Evolutionary conservation across 202 grass and related monocot species (phyloP).

Genomic region (Eragrostis tef): DNA sequence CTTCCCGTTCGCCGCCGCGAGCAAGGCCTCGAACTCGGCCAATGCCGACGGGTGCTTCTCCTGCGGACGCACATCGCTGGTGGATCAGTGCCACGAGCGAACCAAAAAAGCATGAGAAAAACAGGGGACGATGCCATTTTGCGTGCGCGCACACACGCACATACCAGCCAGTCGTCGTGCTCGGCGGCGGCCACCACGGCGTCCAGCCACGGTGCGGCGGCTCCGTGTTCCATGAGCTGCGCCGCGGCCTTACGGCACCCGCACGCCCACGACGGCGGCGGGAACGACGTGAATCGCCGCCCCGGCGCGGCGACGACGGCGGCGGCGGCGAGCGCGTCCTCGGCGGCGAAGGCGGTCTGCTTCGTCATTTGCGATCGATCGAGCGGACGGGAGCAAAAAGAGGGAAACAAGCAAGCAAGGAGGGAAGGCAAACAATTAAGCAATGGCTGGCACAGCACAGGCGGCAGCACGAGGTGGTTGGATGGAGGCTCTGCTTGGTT

Average conservation of each 20-base stretch:
- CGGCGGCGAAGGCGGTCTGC: conserved; percentile 22
- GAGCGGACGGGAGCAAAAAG: background rate
- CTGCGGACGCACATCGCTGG: background rate
- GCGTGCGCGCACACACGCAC: background rate
- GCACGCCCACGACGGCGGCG: conserved; percentile 2
- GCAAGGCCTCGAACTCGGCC: conserved; percentile 51
- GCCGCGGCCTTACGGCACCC: background rate
- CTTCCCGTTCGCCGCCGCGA: conserved; percentile 57
- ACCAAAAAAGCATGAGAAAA: too few relatives aligned
- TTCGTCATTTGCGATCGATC: conserved; percentile 7
- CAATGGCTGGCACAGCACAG: background rate
- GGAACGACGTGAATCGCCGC: conserved; percentile 22
- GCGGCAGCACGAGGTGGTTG: background rate
- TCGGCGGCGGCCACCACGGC: background rate
- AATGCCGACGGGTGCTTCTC: conserved; percentile 79
- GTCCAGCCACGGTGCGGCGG: background rate
- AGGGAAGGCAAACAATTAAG: background rate
- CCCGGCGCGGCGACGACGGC: background rate
- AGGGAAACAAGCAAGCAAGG: background rate
- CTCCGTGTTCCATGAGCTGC: background rate
- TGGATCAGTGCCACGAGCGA: background rate
- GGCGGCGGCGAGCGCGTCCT: conserved; percentile 29
- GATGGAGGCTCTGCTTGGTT: background rate
- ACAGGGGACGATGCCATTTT: rapidly evolving
- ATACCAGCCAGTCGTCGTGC: conserved; percentile 61